Conservation (phyloP, 225 moss, liverwort and hornwort species). For the Physcomitrium patens region DNA sequence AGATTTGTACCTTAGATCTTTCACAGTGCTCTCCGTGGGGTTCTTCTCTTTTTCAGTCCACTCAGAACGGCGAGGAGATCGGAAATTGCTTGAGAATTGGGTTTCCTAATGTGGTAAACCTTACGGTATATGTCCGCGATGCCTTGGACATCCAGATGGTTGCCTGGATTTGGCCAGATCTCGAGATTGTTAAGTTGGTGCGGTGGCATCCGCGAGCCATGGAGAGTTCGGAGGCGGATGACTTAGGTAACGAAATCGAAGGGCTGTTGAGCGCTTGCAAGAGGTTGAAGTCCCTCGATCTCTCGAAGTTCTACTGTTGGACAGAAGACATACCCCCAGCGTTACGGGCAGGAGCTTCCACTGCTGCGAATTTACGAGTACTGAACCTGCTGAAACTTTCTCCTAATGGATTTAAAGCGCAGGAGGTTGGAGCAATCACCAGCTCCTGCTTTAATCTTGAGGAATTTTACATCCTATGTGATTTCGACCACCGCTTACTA, state of each 20-base stretch:
- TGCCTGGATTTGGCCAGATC: slow-evolving; percentile 84
- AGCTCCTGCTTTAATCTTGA: slow-evolving; percentile 68
- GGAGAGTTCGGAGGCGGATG: slow-evolving; percentile 45
- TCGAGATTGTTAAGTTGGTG: slow-evolving; percentile 65
- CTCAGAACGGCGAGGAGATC: slow-evolving; percentile 67
- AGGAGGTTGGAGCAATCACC: slow-evolving; percentile 72
- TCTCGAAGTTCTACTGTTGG: slow-evolving; percentile 92
- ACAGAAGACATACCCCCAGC: slow-evolving; percentile 88
- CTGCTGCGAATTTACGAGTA: slow-evolving; percentile 60
- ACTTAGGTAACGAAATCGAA: slow-evolving; percentile 62
- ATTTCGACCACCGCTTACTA: slow-evolving; percentile 76
- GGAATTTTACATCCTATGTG: slow-evolving; percentile 76
- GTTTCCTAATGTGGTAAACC: slow-evolving; percentile 74
- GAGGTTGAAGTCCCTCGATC: slow-evolving; percentile 63
- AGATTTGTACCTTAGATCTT: slow-evolving; percentile 67
- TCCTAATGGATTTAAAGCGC: slow-evolving; percentile 83
- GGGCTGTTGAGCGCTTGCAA: slow-evolving; percentile 52
- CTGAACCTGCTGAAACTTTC: slow-evolving; percentile 83
- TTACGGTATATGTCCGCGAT: slow-evolving; percentile 77
- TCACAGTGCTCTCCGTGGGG: slow-evolving; percentile 93
- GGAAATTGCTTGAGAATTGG: slow-evolving; percentile 59
- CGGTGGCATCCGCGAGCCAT: slow-evolving; percentile 83
- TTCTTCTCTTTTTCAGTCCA: slow-evolving; percentile 77
- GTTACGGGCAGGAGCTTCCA: slow-evolving; percentile 40
- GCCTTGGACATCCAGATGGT: slow-evolving; percentile 83